Base-by-base conservation (phyloP, 176 grass and related monocot species). In the Thalia dealbata region DNA sequence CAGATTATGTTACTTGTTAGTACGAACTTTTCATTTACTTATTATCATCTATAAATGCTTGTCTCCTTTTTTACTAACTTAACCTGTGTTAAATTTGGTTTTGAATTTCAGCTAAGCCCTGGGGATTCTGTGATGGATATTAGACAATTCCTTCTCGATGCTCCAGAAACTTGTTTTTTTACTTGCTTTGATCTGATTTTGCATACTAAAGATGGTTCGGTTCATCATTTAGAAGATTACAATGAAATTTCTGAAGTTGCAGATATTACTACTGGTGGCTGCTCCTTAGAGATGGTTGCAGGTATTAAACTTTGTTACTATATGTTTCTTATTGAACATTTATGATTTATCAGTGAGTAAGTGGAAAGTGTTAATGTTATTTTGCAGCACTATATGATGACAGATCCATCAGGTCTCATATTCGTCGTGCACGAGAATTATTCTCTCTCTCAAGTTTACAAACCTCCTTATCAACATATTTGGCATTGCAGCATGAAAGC, bases 101-200 rank as follows among this genome's bases (percentile, higher is more conserved):
- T 69, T 82, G 61, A 50, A 55, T 79, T 82, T 72, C 81, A 99
- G 95, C 69, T 99, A 81, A 99, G 87, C 63, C 95, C 95, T 41
- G 90, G 90, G 43, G 95, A 99, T 74, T 88, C 90, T 60, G 95
- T 99, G 69, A 91, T 95, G 60, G 95, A 99, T 78, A 83, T 95
- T 26, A 91, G 91, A 74, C 95, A 99, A 81, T 99, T 99, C 75
- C 88, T 99, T 63, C 83, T 91, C 77, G 95, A 99, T 67, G 90
- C 95, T 41, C 90, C 95, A 30, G 95, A 99, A 71, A 99, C 95
- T 65, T 99, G 95, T 84, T 99, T 93, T 80, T 99, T 88, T 79
- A 99, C 95, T 30, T 93, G 87, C 85, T 99, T 91, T 3, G 81
- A 95, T 85, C 61, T 99, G 83, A 82, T 95, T 66, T 79, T 99